A percentile compares a stretch with the other conserved stretches of the same genome.
Evolutionary conservation across 1,284 basidiomycete genomes (phyloP).

Genomic region (Clitocybe nebularis): DNA sequence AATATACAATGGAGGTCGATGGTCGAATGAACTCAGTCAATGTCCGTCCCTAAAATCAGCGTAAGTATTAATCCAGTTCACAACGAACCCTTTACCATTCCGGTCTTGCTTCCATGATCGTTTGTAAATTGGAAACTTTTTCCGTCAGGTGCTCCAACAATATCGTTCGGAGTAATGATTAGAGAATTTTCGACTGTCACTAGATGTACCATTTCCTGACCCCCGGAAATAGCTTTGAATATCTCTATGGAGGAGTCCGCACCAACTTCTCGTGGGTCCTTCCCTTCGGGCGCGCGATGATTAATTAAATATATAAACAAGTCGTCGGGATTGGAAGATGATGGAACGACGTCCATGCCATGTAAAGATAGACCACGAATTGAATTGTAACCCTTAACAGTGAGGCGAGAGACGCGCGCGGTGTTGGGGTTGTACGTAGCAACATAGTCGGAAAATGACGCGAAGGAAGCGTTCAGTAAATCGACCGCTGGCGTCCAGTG

Average conservation of each 20-base stretch:
- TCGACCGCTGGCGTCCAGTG: slow-evolving; percentile 53
- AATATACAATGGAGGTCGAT: slow-evolving; percentile 52
- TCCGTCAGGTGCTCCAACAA: slow-evolving; percentile 60
- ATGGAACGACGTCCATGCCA: slow-evolving; percentile 70
- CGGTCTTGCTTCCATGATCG: slow-evolving; percentile 52
- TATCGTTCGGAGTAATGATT: slow-evolving; percentile 67
- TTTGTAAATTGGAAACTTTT: slow-evolving; percentile 68
- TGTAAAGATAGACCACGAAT: slow-evolving; percentile 53
- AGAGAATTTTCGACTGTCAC: slow-evolving; percentile 54
- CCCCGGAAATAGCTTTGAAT: slow-evolving; percentile 53
- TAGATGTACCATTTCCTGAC: slow-evolving; percentile 46
- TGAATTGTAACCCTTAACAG: slow-evolving; percentile 35
- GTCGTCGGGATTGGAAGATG: slow-evolving; percentile 40
- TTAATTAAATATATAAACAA: slow-evolving; percentile 69
- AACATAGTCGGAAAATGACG: slow-evolving; percentile 51
- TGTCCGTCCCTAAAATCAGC: slow-evolving; percentile 19
- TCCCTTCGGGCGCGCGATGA: slow-evolving; percentile 44
- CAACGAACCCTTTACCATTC: no score
- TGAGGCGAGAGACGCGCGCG: slow-evolving; percentile 42
- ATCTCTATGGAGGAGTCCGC: slow-evolving; percentile 73
- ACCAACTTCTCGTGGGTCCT: slow-evolving; percentile 42
- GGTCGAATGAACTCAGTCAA: slow-evolving; percentile 29
- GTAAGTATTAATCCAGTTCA: no score
- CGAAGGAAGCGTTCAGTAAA: slow-evolving; percentile 42
- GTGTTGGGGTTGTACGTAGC: slow-evolving; percentile 56